Percentiles rank a stretch among this genome's conserved stretches.
Conservation (phyloP, 768 basidiomycete species). For the Pisolithus marmoratus region DNA sequence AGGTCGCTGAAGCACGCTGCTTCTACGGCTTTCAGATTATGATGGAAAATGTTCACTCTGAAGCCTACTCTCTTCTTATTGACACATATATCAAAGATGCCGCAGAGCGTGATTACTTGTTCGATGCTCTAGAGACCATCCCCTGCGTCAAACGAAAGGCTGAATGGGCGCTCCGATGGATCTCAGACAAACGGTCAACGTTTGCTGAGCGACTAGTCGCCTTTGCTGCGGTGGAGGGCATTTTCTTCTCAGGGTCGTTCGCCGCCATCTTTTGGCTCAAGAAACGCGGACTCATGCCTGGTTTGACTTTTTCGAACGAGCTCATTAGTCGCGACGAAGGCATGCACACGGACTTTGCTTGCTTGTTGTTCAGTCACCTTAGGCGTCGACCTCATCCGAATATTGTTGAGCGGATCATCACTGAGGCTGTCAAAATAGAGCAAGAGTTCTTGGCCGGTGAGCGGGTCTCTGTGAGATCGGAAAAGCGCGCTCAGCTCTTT, state of each 20-base stretch:
- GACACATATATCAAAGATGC: constrained; percentile 90
- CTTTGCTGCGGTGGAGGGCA: constrained; percentile 93
- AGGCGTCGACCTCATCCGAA: constrained; percentile 76
- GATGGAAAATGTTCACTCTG: constrained; percentile 98
- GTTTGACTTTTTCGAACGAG: constrained; percentile 94
- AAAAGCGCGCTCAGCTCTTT: not conserved
- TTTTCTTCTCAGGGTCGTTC: constrained; percentile 94
- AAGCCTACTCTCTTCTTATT: constrained; percentile 94
- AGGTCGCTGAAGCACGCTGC: constrained; percentile 87
- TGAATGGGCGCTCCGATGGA: constrained; percentile 94
- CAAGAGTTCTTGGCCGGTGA: constrained; percentile 79
- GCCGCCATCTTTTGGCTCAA: constrained; percentile 96
- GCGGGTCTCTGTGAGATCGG: constrained; percentile 6
- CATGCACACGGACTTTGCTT: constrained; percentile 95
- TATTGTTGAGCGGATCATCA: constrained; percentile 64
- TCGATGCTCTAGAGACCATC: constrained; percentile 90
- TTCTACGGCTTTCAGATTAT: constrained; percentile 99
- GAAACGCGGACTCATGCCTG: constrained; percentile 97
- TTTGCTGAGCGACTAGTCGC: constrained; percentile 90
- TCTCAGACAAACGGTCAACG: constrained; percentile 69
- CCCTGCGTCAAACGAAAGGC: constrained; percentile 91
- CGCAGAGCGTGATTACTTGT: constrained; percentile 69
- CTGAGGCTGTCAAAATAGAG: constrained; percentile 80
- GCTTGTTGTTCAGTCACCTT: constrained; percentile 81
- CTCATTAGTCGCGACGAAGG: constrained; percentile 95